A percentile compares a stretch with the other conserved stretches of the same genome.
Conservation (phyloP, 2,329 filamentous ascomycete species). For the Talaromyces sp. region DNA sequence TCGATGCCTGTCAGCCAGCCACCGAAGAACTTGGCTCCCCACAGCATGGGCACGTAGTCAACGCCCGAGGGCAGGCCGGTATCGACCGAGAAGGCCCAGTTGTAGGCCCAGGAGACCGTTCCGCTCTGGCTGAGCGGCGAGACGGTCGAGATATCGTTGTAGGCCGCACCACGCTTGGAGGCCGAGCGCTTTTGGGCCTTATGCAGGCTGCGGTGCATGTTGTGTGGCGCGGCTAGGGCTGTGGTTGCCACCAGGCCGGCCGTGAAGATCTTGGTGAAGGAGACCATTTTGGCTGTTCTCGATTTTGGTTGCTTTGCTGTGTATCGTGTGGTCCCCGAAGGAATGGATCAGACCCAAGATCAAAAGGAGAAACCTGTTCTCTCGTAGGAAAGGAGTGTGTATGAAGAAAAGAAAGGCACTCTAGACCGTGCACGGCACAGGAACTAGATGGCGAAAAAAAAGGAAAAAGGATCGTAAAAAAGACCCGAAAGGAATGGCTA, state of each 20-base stretch:
- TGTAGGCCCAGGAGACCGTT: constrained; percentile 48
- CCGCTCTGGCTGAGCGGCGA: constrained; percentile 32
- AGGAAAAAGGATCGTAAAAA: constrained; percentile 17
- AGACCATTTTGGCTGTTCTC: constrained; percentile 39
- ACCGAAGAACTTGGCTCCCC: constrained; percentile 42
- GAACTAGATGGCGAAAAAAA: constrained; percentile 16
- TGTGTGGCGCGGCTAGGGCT: constrained; percentile 35
- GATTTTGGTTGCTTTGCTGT: constrained; percentile 11
- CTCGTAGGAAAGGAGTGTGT: constrained; percentile 26
- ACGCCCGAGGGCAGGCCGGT: constrained; percentile 36
- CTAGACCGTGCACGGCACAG: constrained; percentile 39
- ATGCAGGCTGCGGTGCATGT: constrained; percentile 7
- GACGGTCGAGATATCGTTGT: constrained; percentile 45
- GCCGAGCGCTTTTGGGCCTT: constrained; percentile 24
- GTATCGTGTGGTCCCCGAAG: constrained; percentile 6
- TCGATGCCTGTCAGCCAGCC: constrained; percentile 40
- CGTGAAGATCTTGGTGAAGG: constrained; percentile 38
- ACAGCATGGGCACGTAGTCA: constrained; percentile 52
- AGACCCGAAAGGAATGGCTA: constrained; percentile 12
- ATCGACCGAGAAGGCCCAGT: constrained; percentile 43
- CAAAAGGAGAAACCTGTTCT: constrained; percentile 29
- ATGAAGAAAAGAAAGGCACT: constrained; percentile 13
- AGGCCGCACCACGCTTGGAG: constrained; percentile 39
- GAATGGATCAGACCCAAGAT: constrained; percentile 13
- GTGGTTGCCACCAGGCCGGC: constrained; percentile 38